These are phyloP conservation scores for Glycine latifolia DNA, from an alignment of 306 rosid species.

Conservation along the genomic window DNA sequence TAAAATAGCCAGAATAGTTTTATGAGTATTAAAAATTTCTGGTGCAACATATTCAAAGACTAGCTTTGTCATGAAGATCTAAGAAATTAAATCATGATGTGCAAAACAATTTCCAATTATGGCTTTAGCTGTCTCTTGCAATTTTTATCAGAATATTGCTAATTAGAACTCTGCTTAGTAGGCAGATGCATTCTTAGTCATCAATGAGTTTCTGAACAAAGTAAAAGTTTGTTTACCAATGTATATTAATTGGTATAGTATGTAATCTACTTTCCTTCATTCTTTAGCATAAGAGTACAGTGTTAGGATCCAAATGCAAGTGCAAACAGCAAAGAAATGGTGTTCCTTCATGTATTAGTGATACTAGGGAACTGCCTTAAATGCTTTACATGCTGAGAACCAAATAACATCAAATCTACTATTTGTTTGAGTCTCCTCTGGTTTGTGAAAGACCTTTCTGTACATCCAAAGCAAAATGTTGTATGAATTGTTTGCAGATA, in stretches of 20 bases:
- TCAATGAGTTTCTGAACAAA: conserved; percentile 20
- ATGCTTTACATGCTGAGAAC: conserved; percentile 30
- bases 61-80: conserved; percentile 22
- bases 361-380: conserved; percentile 23
- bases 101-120: not conserved
- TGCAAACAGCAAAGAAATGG: conserved; percentile 17
- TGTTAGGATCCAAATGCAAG: conserved; percentile 3
- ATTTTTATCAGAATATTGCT: conserved; percentile 2
- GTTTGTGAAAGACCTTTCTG: conserved; percentile 8
- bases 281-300: conserved; percentile 18
- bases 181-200: conserved; percentile 39
- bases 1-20: conserved; percentile 30
- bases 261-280: not conserved
- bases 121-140: conserved; percentile 27
- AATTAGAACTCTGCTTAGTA: conserved; percentile 35
- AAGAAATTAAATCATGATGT: conserved; percentile 31
- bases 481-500: conserved; percentile 10
- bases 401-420: conserved; percentile 15
- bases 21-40: conserved; percentile 9
- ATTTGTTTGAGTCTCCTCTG: conserved; percentile 27
- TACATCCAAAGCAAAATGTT: conserved; percentile 6
- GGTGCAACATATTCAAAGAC: conserved; percentile 22
- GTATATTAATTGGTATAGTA: conserved; percentile 16
- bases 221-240: conserved; percentile 28
- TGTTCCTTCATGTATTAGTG: conserved; percentile 16